phyloP scores from a whole-genome alignment of 495 filamentous ascomycete genomes.

The Podospora pseudoanserina region DNA sequence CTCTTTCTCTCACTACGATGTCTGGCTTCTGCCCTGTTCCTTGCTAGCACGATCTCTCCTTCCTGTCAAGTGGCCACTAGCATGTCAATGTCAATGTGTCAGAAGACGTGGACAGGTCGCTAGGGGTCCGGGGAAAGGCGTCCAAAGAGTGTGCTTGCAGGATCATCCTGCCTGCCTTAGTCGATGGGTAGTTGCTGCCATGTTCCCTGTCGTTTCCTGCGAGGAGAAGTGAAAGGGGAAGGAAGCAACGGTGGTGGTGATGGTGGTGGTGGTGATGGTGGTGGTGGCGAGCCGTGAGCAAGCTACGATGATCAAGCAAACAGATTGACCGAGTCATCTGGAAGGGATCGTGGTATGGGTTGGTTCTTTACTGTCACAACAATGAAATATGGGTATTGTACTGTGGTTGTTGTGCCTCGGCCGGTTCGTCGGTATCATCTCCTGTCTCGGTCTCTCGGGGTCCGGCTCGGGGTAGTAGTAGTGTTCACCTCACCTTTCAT shows the following conservation, averaged over 20 bases:
- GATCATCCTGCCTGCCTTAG: neutral
- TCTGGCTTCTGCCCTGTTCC: neutral
- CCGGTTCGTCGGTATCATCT: neutral
- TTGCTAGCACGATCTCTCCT: neutral
- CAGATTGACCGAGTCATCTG: neutral
- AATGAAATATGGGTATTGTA: neutral
- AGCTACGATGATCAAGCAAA: neutral
- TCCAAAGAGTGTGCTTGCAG: neutral
- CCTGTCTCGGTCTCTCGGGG: neutral
- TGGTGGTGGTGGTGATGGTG: too few relatives aligned
- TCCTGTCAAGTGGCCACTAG: neutral
- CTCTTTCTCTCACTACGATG: neutral
- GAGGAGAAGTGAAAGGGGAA: neutral
- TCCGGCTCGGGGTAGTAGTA: neutral
- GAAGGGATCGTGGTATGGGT: too few relatives aligned
- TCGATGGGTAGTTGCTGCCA: neutral
- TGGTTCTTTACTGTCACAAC: neutral
- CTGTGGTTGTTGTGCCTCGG: neutral
- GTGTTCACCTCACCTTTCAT: neutral
- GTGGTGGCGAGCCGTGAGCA: neutral
- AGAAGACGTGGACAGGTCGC: neutral
- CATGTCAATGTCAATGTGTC: neutral
- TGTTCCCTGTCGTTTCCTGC: neutral
- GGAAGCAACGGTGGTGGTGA: neutral
- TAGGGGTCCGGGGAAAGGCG: neutral